A percentile compares a stretch with the other conserved stretches of the same genome.
phyloP scores from a whole-genome alignment of 2,329 filamentous ascomycete genomes.

The Ceratocystis alfenasii region DNA sequence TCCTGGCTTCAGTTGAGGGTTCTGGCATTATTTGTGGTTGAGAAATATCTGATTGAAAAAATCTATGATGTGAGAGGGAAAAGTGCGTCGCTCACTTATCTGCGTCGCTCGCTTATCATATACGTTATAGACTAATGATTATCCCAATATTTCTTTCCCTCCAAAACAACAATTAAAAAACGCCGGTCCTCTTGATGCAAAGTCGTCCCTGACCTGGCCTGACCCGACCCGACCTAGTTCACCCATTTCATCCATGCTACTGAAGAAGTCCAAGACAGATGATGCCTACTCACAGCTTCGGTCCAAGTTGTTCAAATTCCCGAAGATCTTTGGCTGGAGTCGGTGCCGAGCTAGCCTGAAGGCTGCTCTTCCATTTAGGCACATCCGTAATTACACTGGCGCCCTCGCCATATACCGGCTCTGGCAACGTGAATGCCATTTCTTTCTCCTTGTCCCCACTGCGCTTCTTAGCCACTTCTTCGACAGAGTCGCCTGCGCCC shows the following conservation, averaged over 20 bases:
- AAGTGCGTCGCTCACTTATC: too few relatives aligned
- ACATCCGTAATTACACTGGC: constrained; percentile 64
- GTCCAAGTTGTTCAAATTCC: constrained; percentile 74
- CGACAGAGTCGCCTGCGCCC: constrained; percentile 23
- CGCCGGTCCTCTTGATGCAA: not conserved
- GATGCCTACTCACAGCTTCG: constrained; percentile 51
- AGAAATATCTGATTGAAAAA: too few relatives aligned
- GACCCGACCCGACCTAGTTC: too few relatives aligned
- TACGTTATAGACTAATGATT: too few relatives aligned
- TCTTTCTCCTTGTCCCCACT: constrained; percentile 25
- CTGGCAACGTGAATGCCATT: constrained; percentile 26
- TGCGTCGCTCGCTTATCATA: too few relatives aligned
- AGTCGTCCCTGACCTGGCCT: not conserved
- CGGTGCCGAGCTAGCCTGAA: constrained; percentile 61
- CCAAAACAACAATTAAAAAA: not conserved
- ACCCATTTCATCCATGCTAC: too few relatives aligned
- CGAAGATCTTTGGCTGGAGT: constrained; percentile 61
- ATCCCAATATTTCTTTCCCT: not conserved
- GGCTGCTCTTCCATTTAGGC: constrained; percentile 62
- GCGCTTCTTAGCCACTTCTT: constrained; percentile 29
- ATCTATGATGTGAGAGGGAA: too few relatives aligned
- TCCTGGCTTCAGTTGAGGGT: too few relatives aligned
- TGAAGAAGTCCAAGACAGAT: not conserved
- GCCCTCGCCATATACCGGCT: constrained; percentile 32
- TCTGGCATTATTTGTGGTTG: too few relatives aligned